Percentiles rank a stretch among this genome's conserved stretches.
Evolutionary conservation across 139 green algal species (phyloP).

Genomic region (Desmodesmus armatus): DNA sequence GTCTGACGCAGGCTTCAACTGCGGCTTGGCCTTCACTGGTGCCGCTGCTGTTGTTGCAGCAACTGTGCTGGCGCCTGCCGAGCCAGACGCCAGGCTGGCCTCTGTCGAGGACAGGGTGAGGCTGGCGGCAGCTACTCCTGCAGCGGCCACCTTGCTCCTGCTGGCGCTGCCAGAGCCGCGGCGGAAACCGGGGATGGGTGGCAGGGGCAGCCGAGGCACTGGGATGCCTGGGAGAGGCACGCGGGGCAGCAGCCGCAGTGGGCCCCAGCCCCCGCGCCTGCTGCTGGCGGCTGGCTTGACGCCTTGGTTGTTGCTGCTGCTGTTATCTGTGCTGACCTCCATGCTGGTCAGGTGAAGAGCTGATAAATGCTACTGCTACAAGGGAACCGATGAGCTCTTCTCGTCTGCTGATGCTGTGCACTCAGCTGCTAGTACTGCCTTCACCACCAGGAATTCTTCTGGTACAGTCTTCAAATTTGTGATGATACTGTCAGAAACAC

Average conservation of each 20-base stretch:
- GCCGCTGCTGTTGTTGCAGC: constrained; percentile 35
- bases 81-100: background rate
- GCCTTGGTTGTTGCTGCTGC: too few relatives aligned
- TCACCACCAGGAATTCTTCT: too few relatives aligned
- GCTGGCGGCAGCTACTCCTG: constrained; percentile 27
- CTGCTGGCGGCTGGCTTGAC: background rate
- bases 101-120: constrained; percentile 21
- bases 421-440: too few relatives aligned
- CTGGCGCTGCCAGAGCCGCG: background rate
- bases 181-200: constrained; percentile 27
- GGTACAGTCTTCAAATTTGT: too few relatives aligned
- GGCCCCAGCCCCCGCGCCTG: constrained; percentile 7
- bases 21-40: constrained; percentile 30
- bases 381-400: too few relatives aligned
- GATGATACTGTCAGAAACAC: too few relatives aligned
- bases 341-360: background rate
- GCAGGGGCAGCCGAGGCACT: constrained; percentile 45
- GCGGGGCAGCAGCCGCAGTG: constrained; percentile 32
- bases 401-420: too few relatives aligned
- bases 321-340: background rate
- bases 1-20: constrained; percentile 76
- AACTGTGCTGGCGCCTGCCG: constrained; percentile 6
- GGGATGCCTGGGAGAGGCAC: too few relatives aligned
- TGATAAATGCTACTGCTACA: too few relatives aligned
- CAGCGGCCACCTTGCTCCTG: constrained; percentile 21